A percentile compares a stretch with the other conserved stretches of the same genome.
phyloP scores from a whole-genome alignment of 768 basidiomycete genomes.

The Ephemerocybe angulata region DNA sequence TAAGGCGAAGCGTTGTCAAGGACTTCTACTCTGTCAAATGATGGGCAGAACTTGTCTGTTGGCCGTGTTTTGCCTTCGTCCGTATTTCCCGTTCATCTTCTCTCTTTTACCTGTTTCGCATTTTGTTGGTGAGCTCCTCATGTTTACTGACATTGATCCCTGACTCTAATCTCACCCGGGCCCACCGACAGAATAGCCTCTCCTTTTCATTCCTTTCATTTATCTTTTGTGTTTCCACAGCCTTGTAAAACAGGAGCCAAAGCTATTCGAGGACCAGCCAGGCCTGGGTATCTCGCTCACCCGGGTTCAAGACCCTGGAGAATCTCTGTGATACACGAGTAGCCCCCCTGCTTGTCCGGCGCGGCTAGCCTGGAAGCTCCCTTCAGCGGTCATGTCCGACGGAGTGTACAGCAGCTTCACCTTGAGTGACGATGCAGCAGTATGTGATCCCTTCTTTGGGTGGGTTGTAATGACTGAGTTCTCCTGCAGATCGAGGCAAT shows the following conservation, averaged over 20 bases:
- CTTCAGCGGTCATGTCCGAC: background rate
- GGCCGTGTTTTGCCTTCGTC: no score
- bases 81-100: background rate
- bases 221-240: conserved; percentile 4
- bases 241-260: background rate
- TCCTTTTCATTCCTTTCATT: conserved; percentile 5
- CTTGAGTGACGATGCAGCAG: conserved; percentile 41
- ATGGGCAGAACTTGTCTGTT: background rate
- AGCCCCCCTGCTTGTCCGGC: no score
- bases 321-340: no score
- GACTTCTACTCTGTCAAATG: conserved; percentile 1
- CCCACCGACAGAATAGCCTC: background rate
- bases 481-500: conserved; percentile 47
- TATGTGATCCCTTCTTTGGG: conserved; percentile 24
- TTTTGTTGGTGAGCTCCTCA: background rate
- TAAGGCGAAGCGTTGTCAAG: conserved; percentile 11
- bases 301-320: background rate
- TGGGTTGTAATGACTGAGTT: background rate
- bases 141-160: background rate
- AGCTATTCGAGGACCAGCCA: conserved; percentile 12
- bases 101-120: background rate
- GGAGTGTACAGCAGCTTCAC: conserved; percentile 14
- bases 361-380: background rate
- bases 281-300: conserved; percentile 12
- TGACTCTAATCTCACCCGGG: background rate